A percentile compares a stretch with the other conserved stretches of the same genome.
Conservation (phyloP, 495 filamentous ascomycete genomes). For the Penicillium bialowiezense region DNA sequence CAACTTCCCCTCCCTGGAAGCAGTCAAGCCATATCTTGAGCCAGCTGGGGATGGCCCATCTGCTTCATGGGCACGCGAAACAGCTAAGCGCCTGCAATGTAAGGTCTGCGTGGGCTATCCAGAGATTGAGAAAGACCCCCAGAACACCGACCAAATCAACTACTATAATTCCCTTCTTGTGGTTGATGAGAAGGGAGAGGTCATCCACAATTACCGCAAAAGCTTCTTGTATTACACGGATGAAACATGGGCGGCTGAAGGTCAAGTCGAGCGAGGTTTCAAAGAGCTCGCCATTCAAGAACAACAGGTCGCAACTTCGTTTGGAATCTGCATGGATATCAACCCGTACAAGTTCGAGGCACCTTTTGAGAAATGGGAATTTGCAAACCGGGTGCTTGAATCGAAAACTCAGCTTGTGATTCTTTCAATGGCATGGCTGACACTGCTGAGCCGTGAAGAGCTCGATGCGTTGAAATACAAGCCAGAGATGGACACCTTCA, state of each 20-base stretch:
- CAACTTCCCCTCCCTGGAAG: conserved; percentile 76
- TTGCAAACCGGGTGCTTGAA: conserved; percentile 73
- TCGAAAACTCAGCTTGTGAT: conserved; percentile 68
- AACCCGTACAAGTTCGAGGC: conserved; percentile 74
- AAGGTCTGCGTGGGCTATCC: conserved; percentile 89
- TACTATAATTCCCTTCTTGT: conserved; percentile 83
- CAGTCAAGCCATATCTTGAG: conserved; percentile 82
- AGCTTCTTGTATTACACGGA: conserved; percentile 88
- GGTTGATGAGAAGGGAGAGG: conserved; percentile 67
- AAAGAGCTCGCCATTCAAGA: conserved; percentile 32
- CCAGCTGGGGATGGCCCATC: conserved; percentile 68
- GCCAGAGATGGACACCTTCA: conserved; percentile 77
- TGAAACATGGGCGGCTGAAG: conserved; percentile 85
- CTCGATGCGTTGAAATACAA: conserved; percentile 45
- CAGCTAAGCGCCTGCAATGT: conserved; percentile 69
- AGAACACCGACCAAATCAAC: conserved; percentile 25
- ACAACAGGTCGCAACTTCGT: conserved; percentile 54
- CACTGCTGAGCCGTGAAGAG: conserved; percentile 45
- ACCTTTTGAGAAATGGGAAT: conserved; percentile 78
- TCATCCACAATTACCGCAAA: conserved; percentile 84
- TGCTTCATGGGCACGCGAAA: conserved; percentile 74
- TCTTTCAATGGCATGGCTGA: conserved; percentile 88
- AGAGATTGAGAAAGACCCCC: conserved; percentile 48
- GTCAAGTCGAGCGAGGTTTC: conserved; percentile 53
- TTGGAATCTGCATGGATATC: conserved; percentile 83